Base-by-base conservation (phyloP, 495 filamentous ascomycete species). In the Delitschia confertaspora region DNA sequence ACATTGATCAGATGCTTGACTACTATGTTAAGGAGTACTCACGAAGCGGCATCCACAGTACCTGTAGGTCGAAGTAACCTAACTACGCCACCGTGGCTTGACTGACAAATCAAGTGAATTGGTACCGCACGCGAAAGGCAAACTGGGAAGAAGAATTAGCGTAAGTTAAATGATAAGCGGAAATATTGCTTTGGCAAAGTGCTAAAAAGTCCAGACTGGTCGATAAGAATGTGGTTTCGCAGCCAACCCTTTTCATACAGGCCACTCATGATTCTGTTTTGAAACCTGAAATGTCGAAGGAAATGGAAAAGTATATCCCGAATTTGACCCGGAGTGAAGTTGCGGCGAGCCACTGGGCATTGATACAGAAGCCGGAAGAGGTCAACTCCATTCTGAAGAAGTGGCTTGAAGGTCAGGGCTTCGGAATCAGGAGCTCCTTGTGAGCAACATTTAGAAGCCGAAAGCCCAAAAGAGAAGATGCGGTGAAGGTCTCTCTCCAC, bases 141-240 rank as follows among this genome's bases (percentile, higher is more conserved):
- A 95, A 95, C 59, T 82, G 69, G 57, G 68, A 83, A 7, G 85
- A 94, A 38, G 89, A 95, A 52, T 56, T 72, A 30, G 64, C 60
- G 57, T 72, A 71, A 48, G 60, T 65, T 20, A 20, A 6, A 38
- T n/a, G n/a, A n/a, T 40, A 21, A 22, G 29, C 21, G 11, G 9
- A 32, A 8, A 42, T 16, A 20, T 2, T 26, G 13, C 19, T n/a
- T 16, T 9, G 24, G 23, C 13, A 6, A 18, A 17, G 24, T 42
- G 21, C 47, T 56, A 24, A 56, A 32, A 10, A 8, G 20, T 18
- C n/a, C 42, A 56, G 53, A 6, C 25, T 56, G 14, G 26, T 51
- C 13, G 38, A 51, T 25, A 42, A 45, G 37, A 44, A 48, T 38
- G 71, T 56, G 20, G 73, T 93, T 47, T 67, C 73, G 13, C 65